Base-by-base conservation (phyloP, 352 stramenopile species). In the Globisporangium orthogonon region DNA sequence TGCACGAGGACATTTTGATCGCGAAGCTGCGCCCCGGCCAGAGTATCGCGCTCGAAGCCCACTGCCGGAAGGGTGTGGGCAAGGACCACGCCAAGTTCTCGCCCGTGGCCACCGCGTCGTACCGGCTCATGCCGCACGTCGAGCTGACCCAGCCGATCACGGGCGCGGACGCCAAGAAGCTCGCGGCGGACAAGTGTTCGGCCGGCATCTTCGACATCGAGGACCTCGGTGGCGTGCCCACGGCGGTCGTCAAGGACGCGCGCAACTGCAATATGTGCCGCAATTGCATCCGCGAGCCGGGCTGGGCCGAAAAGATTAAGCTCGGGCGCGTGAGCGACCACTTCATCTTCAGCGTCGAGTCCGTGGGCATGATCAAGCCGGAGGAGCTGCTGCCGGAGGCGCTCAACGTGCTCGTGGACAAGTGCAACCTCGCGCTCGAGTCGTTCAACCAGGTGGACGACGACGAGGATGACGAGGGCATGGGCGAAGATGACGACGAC, bases 81-180 rank as follows among this genome's bases (percentile, higher is more conserved):
- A 98, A 98, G 61, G 95, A 98, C 69, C 97, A 99, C 74, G 96
- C 97, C 52, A 99, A 99, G 72, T 99, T 96, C 63, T 98, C 91
- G 28, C 97, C 97, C 2, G 96, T 99, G 17, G 87, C 93, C 1
- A 99, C 96, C 5, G 97, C 96, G 23, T 97, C 86, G 54, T 99
- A 99, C 76, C 79, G 93, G 45, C 61, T 98, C 53, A 84, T 97
- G 69, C 92, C 94, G 4, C 74, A 95, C 56, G 75, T 94, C 37
- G 69, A 87, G 50, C 73, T 94, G 35, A 80, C 74, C 53, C 64
- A 87, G 56, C 76, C 74, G 11, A 66, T 95, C 11, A 68, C 78
- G 31, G 83, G 79, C 28, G 68, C 67, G 10, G 79, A 91, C 28
- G 83, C 83, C 2, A 76, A 83, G 59, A 71, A 67, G 56, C 68